These are phyloP conservation scores for Rubroshorea leprosula DNA, from an alignment of 345 rosid species.

Conservation along the genomic window DNA sequence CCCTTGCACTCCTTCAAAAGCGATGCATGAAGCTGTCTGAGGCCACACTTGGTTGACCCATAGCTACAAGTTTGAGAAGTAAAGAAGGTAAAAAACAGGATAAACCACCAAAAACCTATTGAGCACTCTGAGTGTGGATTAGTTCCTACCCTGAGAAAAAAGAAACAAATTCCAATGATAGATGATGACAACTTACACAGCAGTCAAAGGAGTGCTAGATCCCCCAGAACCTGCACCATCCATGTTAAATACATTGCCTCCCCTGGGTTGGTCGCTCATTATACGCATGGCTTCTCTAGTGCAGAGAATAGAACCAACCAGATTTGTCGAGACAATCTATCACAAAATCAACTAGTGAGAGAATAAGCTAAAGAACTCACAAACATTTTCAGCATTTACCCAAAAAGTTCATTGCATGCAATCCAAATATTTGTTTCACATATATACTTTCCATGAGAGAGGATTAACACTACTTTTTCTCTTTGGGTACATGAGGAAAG, in stretches of 20 bases:
- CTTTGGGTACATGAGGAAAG: too few species aligned
- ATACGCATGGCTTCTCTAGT: constrained; percentile 83
- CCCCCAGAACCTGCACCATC: constrained; percentile 99
- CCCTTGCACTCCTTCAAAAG: constrained; percentile 71
- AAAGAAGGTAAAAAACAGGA: background rate
- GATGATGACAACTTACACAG: constrained; percentile 56
- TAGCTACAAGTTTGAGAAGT: constrained; percentile 45
- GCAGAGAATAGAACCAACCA: constrained; percentile 90
- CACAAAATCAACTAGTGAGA: constrained; percentile 11
- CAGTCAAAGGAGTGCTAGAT: constrained; percentile 94
- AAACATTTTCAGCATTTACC: background rate
- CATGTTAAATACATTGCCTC: constrained; percentile 94
- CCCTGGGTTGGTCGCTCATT: constrained; percentile 62
- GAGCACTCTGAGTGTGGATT: too few species aligned
- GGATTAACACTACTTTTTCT: too few species aligned
- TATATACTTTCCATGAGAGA: background rate
- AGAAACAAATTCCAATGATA: background rate
- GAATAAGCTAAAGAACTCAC: background rate
- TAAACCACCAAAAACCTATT: too few species aligned
- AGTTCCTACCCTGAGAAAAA: background rate
- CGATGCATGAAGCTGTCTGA: constrained; percentile 84
- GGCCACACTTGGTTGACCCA: constrained; percentile 96
- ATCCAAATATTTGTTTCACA: constrained; percentile 3
- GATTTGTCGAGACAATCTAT: constrained; percentile 94
- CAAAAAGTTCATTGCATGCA: background rate